These are phyloP conservation scores for Candida chauliodis DNA, from an alignment of 805 yeast genomes.

Conservation along the genomic window DNA sequence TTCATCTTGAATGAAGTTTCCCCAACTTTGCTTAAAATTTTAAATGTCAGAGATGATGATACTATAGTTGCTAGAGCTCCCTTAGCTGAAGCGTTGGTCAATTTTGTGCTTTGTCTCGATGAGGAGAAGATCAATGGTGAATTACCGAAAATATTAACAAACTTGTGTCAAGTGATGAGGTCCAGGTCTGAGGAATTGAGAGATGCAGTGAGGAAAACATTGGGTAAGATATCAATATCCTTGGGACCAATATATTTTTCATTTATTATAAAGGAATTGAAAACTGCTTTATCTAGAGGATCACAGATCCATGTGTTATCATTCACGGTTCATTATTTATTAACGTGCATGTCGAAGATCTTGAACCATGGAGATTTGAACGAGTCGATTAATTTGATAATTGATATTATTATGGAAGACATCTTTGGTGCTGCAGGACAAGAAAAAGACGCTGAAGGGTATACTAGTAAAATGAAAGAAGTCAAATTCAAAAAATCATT, in stretches of 20 bases:
- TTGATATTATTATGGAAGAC: constrained; percentile 84
- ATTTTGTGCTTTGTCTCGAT: constrained; percentile 60
- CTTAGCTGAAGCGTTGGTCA: constrained; percentile 74
- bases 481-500: constrained; percentile 84
- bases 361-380: constrained; percentile 73
- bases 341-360: constrained; percentile 47
- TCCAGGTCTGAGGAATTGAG: constrained; percentile 83
- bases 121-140: constrained; percentile 51
- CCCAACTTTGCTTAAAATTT: constrained; percentile 57
- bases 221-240: constrained; percentile 58
- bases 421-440: constrained; percentile 87
- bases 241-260: constrained; percentile 73
- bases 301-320: constrained; percentile 92
- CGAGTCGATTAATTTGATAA: constrained; percentile 55
- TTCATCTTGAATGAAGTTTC: constrained; percentile 55
- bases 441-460: constrained; percentile 94
- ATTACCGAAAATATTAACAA: constrained; percentile 79
- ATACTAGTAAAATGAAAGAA: constrained; percentile 80
- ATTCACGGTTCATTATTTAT: constrained; percentile 73
- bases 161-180: constrained; percentile 84
- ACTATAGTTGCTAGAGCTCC: constrained; percentile 74
- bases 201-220: constrained; percentile 75
- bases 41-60: constrained; percentile 71
- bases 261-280: constrained; percentile 75
- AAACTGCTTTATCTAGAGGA: constrained; percentile 77